Percentiles rank a stretch among this genome's conserved stretches.
phyloP scores from a whole-genome alignment of 305 asterid species.

The Ilex paraguariensis region DNA sequence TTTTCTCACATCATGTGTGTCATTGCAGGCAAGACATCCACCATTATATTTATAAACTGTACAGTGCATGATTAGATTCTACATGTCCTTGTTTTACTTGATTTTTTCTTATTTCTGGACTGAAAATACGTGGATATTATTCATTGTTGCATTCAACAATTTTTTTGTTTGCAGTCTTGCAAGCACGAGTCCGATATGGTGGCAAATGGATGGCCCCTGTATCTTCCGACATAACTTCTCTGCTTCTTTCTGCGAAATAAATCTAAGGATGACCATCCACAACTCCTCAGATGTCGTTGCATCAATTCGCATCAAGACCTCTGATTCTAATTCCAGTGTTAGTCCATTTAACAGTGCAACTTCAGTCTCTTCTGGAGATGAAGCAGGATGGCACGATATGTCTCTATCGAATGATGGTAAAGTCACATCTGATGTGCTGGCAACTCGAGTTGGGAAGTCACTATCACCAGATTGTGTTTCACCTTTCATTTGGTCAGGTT shows the following conservation, averaged over 20 bases:
- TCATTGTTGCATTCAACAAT: constrained; percentile 2
- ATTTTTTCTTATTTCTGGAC: neutral
- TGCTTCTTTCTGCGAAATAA: constrained; percentile 59
- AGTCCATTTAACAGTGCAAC: constrained; percentile 27
- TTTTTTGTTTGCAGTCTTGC: constrained; percentile 39
- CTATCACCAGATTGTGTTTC: constrained; percentile 36
- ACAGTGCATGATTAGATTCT: constrained; percentile 1
- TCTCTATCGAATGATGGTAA: constrained; percentile 45
- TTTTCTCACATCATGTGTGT: constrained; percentile 71
- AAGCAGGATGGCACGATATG: constrained; percentile 82
- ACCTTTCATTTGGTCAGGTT: constrained; percentile 86
- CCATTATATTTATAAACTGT: neutral
- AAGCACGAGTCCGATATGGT: constrained; percentile 71
- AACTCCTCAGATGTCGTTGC: constrained; percentile 60
- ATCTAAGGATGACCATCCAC: constrained; percentile 55
- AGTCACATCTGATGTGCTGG: constrained; percentile 45
- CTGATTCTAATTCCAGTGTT: constrained; percentile 32
- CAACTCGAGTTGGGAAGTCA: constrained; percentile 35
- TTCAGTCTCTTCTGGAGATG: constrained; percentile 43
- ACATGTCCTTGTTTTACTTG: neutral
- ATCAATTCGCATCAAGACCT: constrained; percentile 50
- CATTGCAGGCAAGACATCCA: constrained; percentile 64
- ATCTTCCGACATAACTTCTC: constrained; percentile 57
- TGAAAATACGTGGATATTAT: neutral
- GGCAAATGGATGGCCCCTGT: constrained; percentile 77